Base-by-base conservation (phyloP, 805 yeast species). In the Metschnikowia rubicola region DNA sequence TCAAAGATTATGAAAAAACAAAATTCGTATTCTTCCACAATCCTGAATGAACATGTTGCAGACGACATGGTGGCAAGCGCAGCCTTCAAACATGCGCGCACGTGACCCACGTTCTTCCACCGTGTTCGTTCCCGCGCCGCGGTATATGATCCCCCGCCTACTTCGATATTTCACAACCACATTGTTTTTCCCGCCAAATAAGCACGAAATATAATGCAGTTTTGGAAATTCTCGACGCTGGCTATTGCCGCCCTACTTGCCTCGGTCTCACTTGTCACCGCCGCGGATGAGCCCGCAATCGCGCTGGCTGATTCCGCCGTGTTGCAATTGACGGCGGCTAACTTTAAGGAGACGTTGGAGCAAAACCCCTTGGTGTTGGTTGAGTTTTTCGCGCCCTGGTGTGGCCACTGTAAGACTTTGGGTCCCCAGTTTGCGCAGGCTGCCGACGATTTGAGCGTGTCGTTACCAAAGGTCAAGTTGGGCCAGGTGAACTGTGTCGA, bases 301-400 rank as follows among this genome's bases (percentile, higher is more conserved):
- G 95, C 95, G 32, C 83, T 86, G 51, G 84, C 83, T 50, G 88
- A 86, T 62, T 86, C 96, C 37, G 94, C 91, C 31, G 98, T 92
- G 40, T 88, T 88, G 56, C 82, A 86, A 65, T 78, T 92, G 54
- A 79, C 86, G 34, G 70, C 83, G 17, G 82, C 76, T 34, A 78
- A 77, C 49, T 92, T 88, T 65, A 78, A 78, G 47, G 66, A 74
- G 12, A 88, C 87, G 67, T 68, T 92, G 54, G 68, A 71, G 41
- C 80, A 77, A 46, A 86, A 91, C 72, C 86, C 89, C 32, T 75
- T 91, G 56, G 95, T 88, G 19, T 71, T 88, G 52, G 86, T 92
- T 17, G 96, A 88, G 69, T 88, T 88, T 70, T 88, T 84, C 66
- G 96, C 96, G 13, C 96, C 97, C 65, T 92, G 98, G 97, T 91